These are phyloP conservation scores for Discostella stelligeroides DNA, from an alignment of 108 stramenopile species.

Conservation along the genomic window DNA sequence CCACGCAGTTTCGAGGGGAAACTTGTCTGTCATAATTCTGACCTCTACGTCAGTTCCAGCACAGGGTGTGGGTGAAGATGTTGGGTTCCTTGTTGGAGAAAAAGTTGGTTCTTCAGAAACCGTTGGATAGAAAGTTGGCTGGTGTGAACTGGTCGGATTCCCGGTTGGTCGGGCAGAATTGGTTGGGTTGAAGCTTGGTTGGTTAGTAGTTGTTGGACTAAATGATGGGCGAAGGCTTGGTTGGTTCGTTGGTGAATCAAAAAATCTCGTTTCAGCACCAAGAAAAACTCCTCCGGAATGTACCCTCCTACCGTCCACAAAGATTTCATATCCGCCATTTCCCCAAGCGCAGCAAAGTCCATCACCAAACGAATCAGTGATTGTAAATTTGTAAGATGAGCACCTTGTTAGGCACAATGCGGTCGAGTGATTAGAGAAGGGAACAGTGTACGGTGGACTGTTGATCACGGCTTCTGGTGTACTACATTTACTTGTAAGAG, in stretches of 20 bases:
- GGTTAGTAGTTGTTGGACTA: no score
- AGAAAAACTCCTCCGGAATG: neutral
- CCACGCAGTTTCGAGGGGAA: slow-evolving; percentile 10
- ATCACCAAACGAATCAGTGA: slow-evolving; percentile 29
- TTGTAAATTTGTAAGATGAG: slow-evolving; percentile 14
- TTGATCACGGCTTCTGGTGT: neutral
- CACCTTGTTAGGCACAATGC: neutral
- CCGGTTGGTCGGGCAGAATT: no score
- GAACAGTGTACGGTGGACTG: neutral
- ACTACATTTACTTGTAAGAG: neutral
- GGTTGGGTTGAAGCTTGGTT: no score
- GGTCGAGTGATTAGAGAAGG: neutral
- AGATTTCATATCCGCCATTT: slow-evolving; percentile 18
- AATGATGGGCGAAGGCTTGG: no score
- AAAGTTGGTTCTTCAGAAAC: no score
- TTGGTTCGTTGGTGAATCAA: no score
- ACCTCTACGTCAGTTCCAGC: neutral
- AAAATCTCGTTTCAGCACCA: no score
- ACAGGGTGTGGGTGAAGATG: no score
- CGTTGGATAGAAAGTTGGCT: no score
- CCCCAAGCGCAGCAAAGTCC: slow-evolving; percentile 42
- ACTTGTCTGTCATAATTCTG: neutral
- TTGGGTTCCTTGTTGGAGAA: no score
- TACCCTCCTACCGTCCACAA: neutral
- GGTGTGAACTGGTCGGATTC: no score